Conservation (phyloP, 2,329 filamentous ascomycete species). For the Leptographium wingfieldii region DNA sequence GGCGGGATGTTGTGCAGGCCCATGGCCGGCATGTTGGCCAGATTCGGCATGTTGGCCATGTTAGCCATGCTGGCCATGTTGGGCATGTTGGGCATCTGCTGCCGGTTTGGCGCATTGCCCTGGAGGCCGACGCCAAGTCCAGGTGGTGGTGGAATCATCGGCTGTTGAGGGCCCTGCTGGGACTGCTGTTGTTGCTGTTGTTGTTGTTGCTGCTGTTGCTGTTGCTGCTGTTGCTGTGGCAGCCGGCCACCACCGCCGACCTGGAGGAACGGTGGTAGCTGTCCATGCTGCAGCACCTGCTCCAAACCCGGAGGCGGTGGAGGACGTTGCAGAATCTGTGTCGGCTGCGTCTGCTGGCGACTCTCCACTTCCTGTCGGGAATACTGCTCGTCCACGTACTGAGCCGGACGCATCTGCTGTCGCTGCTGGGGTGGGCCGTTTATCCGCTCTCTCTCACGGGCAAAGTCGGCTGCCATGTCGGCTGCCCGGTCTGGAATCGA, state of each 20-base stretch:
- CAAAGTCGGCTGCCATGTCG: slow-evolving; percentile 28
- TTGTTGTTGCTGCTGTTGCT: slow-evolving; percentile 8
- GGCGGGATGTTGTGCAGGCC: slow-evolving; percentile 3
- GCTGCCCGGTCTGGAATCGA: slow-evolving; percentile 35
- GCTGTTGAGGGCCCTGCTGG: slow-evolving; percentile 24
- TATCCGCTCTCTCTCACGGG: slow-evolving; percentile 3
- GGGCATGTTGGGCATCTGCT: slow-evolving; percentile 34
- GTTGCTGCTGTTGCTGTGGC: slow-evolving; percentile 16
- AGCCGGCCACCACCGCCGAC: slow-evolving; percentile 29
- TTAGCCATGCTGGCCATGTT: slow-evolving; percentile 1
- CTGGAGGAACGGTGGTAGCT: slow-evolving; percentile 38
- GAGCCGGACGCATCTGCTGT: slow-evolving; percentile 30
- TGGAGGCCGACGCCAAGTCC: slow-evolving; percentile 32
- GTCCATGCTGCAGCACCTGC: slow-evolving; percentile 40
- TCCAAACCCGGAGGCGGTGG: slow-evolving; percentile 46
- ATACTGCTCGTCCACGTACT: slow-evolving; percentile 37
- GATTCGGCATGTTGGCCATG: slow-evolving; percentile 6
- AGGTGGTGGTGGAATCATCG: slow-evolving; percentile 47
- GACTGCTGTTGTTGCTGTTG: slow-evolving; percentile 8
- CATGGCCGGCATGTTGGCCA: slow-evolving; percentile 2
- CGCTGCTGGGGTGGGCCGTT: slow-evolving; percentile 17
- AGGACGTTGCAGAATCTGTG: slow-evolving; percentile 53
- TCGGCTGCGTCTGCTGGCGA: slow-evolving; percentile 29
- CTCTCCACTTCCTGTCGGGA: slow-evolving; percentile 34
- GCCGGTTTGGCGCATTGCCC: slow-evolving; percentile 12